Evolutionary conservation across 768 basidiomycete genomes (phyloP).

Genomic region (Rhodotorula kratochvilovae): DNA sequence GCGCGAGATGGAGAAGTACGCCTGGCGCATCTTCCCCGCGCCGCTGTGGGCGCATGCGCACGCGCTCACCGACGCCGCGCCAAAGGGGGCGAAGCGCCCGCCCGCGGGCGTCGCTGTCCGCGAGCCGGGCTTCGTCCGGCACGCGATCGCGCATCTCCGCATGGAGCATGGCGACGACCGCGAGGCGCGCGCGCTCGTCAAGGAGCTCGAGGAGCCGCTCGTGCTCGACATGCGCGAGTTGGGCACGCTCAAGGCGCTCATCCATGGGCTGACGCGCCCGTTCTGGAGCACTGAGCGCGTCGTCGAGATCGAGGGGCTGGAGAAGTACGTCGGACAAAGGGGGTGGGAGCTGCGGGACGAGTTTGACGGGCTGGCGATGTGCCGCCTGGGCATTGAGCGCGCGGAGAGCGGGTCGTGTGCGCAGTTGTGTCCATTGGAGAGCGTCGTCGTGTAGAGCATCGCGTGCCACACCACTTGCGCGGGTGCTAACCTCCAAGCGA

Average conservation of each 20-base stretch:
- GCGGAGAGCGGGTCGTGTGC: neutral
- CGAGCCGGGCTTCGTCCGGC: constrained; percentile 16
- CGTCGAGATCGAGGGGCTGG: constrained; percentile 4
- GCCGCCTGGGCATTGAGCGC: neutral
- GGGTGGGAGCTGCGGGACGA: constrained; percentile 5
- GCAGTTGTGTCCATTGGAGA: constrained; percentile 3
- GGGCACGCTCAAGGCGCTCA: neutral
- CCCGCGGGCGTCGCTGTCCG: neutral
- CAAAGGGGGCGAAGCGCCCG: neutral
- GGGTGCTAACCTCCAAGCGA: too few species aligned
- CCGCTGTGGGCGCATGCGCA: constrained; percentile 8
- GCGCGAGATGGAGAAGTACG: constrained; percentile 1
- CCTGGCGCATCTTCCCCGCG: constrained; percentile 15
- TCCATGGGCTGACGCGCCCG: constrained; percentile 1
- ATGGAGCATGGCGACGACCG: neutral
- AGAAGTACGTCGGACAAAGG: neutral
- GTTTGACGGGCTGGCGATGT: constrained; percentile 6
- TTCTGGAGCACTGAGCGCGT: constrained; percentile 16
- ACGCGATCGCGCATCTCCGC: constrained; percentile 9
- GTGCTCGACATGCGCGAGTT: constrained; percentile 5
- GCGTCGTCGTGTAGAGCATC: neutral
- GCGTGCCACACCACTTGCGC: too few species aligned
- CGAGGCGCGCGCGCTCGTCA: neutral
- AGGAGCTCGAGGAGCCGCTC: constrained; percentile 9
- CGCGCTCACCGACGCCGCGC: neutral